phyloP scores from a whole-genome alignment of 2,329 filamentous ascomycete species.

The Zopfia rhizophila region DNA sequence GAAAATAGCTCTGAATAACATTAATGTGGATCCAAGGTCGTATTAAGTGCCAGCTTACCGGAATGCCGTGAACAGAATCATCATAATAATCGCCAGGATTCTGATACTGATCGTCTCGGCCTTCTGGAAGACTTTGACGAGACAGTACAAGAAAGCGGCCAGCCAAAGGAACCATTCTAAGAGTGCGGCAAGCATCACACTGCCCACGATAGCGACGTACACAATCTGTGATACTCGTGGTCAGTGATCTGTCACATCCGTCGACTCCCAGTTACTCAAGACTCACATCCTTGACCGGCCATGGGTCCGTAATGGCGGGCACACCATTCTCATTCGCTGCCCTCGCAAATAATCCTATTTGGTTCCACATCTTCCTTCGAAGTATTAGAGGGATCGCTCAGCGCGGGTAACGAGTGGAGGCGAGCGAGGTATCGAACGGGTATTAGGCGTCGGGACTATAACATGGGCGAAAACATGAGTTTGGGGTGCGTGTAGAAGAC shows the following conservation, averaged over 20 bases:
- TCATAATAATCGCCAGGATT: slow-evolving; percentile 79
- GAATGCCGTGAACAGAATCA: slow-evolving; percentile 76
- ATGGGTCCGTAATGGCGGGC: slow-evolving; percentile 48
- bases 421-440: slow-evolving; percentile 12
- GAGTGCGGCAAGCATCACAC: slow-evolving; percentile 83
- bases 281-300: slow-evolving; percentile 55
- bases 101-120: slow-evolving; percentile 88
- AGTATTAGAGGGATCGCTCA: slow-evolving; percentile 25
- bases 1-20: slow-evolving; percentile 74
- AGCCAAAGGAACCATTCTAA: slow-evolving; percentile 97
- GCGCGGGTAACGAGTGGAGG: slow-evolving; percentile 11
- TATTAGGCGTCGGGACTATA: slow-evolving; percentile 15
- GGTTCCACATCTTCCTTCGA: slow-evolving; percentile 36
- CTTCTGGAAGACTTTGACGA: slow-evolving; percentile 87
- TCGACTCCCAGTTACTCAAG: slow-evolving; percentile 1
- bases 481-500: slow-evolving; percentile 1
- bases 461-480: slow-evolving; percentile 15
- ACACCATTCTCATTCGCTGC: slow-evolving; percentile 37
- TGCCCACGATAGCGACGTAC: slow-evolving; percentile 82
- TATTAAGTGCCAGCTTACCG: slow-evolving; percentile 64
- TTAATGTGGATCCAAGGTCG: slow-evolving; percentile 25
- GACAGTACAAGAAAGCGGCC: slow-evolving; percentile 90
- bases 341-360: slow-evolving; percentile 39
- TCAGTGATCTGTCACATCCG: neutral
- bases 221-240: slow-evolving; percentile 82